Evolutionary conservation across 129 eudicot species (phyloP).

Genomic region (Chrysanthemum makinoi): DNA sequence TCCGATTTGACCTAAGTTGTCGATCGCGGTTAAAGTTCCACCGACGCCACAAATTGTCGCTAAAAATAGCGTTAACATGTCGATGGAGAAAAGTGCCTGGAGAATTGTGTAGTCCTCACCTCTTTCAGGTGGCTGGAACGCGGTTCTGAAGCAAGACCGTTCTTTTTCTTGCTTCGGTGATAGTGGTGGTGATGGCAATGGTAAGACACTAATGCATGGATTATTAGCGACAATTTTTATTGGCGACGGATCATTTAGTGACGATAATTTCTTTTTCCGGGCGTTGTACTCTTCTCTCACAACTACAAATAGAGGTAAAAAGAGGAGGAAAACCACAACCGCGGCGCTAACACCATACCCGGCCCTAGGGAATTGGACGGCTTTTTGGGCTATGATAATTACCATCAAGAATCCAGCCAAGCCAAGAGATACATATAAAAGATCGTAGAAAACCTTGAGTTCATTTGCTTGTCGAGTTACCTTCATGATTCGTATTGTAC

Average conservation of each 20-base stretch:
- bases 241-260: slow-evolving; percentile 27
- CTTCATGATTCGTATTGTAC: slow-evolving; percentile 62
- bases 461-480: slow-evolving; percentile 51
- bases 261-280: slow-evolving; percentile 31
- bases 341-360: slow-evolving; percentile 48
- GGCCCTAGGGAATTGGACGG: slow-evolving; percentile 26
- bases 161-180: slow-evolving; percentile 22
- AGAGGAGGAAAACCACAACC: slow-evolving; percentile 46
- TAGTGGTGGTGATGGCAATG: slow-evolving; percentile 11
- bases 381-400: slow-evolving; percentile 45
- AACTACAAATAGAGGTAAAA: slow-evolving; percentile 50
- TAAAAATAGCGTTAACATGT: slow-evolving; percentile 63
- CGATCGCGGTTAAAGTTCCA: slow-evolving; percentile 81
- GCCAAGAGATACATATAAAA: slow-evolving; percentile 67
- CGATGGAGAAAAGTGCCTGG: slow-evolving; percentile 81
- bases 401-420: slow-evolving; percentile 77
- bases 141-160: slow-evolving; percentile 51
- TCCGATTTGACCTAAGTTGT: slow-evolving; percentile 83
- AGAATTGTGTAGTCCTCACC: slow-evolving; percentile 90
- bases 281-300: slow-evolving; percentile 48
- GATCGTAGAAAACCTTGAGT: slow-evolving; percentile 56
- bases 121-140: slow-evolving; percentile 62
- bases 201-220: slow-evolving; percentile 15
- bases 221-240: slow-evolving; percentile 38
- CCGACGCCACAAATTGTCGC: slow-evolving; percentile 78